Conservation (phyloP, 2,329 filamentous ascomycete species). For the Colletotrichum cereale region DNA sequence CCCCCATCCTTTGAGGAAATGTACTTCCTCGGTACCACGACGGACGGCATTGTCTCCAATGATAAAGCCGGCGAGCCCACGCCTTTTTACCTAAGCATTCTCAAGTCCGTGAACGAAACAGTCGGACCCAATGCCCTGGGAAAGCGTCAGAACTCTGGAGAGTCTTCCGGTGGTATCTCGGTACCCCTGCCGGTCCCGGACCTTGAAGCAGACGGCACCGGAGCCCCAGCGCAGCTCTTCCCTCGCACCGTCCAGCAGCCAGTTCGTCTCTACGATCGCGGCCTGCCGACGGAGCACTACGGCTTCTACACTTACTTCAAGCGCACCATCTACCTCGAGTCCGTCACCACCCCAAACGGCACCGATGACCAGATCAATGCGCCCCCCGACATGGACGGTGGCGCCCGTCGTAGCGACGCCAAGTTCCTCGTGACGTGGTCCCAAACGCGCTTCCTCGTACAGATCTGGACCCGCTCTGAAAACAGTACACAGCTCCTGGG, state of each 20-base stretch:
- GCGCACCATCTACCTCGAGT: constrained; percentile 85
- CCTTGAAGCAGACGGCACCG: constrained; percentile 76
- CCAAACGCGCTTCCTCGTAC: constrained; percentile 72
- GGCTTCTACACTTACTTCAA: constrained; percentile 95
- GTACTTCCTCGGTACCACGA: constrained; percentile 86
- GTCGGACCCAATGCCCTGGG: constrained; percentile 46
- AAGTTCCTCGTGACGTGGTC: constrained; percentile 69
- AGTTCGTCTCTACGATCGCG: constrained; percentile 86
- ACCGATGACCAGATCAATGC: constrained; percentile 55
- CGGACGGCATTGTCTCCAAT: constrained; percentile 75
- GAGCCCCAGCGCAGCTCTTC: constrained; percentile 78
- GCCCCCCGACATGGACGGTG: constrained; percentile 67
- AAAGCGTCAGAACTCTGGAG: constrained; percentile 46
- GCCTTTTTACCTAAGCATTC: constrained; percentile 86
- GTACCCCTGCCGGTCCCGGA: constrained; percentile 71
- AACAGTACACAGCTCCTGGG: constrained; percentile 57
- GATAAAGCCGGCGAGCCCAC: constrained; percentile 87
- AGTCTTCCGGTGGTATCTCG: constrained; percentile 26
- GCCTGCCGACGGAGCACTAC: constrained; percentile 85
- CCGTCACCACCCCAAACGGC: constrained; percentile 61
- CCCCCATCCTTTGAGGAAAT: constrained; percentile 77
- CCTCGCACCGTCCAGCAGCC: constrained; percentile 81
- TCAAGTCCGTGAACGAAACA: constrained; percentile 60
- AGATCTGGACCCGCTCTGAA: constrained; percentile 71
- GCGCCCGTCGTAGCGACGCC: constrained; percentile 65